These are phyloP conservation scores for Bipolaris cookei DNA, from an alignment of 2,329 filamentous ascomycete genomes.

Conservation along the genomic window DNA sequence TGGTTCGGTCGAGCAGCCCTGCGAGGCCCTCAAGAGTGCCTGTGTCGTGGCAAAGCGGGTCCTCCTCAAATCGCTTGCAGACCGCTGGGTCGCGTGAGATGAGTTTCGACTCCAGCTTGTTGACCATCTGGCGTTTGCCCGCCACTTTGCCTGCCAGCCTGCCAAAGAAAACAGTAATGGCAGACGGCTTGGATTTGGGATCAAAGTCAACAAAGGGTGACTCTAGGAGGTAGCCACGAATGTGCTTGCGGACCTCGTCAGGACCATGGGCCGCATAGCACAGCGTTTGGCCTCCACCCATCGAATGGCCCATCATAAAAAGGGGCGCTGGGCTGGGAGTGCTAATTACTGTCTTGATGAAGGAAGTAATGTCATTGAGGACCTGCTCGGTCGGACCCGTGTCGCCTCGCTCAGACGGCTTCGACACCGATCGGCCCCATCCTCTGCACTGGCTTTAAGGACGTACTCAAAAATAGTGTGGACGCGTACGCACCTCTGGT, in stretches of 20 bases:
- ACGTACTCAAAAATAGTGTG: neutral
- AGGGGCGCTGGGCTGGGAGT: slow-evolving; percentile 64
- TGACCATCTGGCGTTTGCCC: slow-evolving; percentile 70
- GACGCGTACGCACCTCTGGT: slow-evolving; percentile 65
- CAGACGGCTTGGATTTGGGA: slow-evolving; percentile 67
- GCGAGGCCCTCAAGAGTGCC: slow-evolving; percentile 84
- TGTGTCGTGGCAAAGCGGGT: slow-evolving; percentile 78
- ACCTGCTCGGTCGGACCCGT: slow-evolving; percentile 77
- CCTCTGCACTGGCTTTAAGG: slow-evolving; percentile 57
- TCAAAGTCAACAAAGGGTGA: slow-evolving; percentile 80
- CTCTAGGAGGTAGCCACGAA: slow-evolving; percentile 77
- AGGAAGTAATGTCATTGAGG: slow-evolving; percentile 77
- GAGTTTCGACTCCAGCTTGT: slow-evolving; percentile 68
- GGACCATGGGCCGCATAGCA: slow-evolving; percentile 60
- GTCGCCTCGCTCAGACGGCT: slow-evolving; percentile 68
- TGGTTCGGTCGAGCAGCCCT: slow-evolving; percentile 76
- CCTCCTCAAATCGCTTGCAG: slow-evolving; percentile 65
- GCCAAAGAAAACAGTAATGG: slow-evolving; percentile 68
- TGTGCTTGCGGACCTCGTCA: slow-evolving; percentile 60
- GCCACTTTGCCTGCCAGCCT: slow-evolving; percentile 71
- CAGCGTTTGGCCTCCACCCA: slow-evolving; percentile 83
- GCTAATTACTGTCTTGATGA: slow-evolving; percentile 69
- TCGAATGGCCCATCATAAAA: slow-evolving; percentile 89
- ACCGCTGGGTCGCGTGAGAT: slow-evolving; percentile 72
- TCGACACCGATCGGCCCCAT: slow-evolving; percentile 77